Evolutionary conservation across 1,139 yeast species (phyloP).

Genomic region (Pichia kudriavzevii): DNA sequence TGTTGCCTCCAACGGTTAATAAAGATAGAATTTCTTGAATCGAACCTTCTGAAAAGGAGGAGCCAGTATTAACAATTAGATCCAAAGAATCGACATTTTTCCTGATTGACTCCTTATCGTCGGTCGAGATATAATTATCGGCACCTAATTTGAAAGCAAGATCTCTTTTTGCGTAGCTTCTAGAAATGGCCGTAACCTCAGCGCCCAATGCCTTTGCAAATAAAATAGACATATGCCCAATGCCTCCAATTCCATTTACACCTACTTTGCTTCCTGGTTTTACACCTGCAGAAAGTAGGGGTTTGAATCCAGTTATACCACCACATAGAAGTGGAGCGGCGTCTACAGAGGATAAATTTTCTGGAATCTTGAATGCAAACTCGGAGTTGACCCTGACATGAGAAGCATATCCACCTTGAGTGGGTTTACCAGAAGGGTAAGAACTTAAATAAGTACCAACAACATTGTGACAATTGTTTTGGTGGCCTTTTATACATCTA

Average conservation of each 20-base stretch:
- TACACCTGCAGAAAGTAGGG: slow-evolving; percentile 37
- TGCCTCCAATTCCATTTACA: slow-evolving; percentile 47
- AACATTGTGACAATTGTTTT: slow-evolving; percentile 36
- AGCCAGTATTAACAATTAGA: slow-evolving; percentile 41
- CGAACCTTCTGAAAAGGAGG: slow-evolving; percentile 32
- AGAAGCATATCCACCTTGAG: slow-evolving; percentile 54
- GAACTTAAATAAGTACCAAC: slow-evolving; percentile 36
- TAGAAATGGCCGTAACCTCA: slow-evolving; percentile 46
- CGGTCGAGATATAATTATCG: slow-evolving; percentile 37
- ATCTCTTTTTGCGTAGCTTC: slow-evolving; percentile 39
- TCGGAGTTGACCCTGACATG: slow-evolving; percentile 44
- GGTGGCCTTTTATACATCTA: slow-evolving; percentile 37
- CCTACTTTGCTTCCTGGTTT: slow-evolving; percentile 35
- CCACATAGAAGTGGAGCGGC: slow-evolving; percentile 61
- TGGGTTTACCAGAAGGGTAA: slow-evolving; percentile 31
- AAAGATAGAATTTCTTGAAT: slow-evolving; percentile 30
- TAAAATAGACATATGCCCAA: slow-evolving; percentile 49
- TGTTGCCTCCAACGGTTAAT: slow-evolving; percentile 34
- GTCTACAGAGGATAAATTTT: slow-evolving; percentile 32
- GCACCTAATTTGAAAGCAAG: slow-evolving; percentile 46
- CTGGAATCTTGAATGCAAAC: slow-evolving; percentile 50
- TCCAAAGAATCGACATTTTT: slow-evolving; percentile 36
- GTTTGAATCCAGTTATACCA: slow-evolving; percentile 52
- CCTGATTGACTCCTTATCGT: slow-evolving; percentile 31
- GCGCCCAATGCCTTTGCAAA: slow-evolving; percentile 50